Base-by-base conservation (phyloP, 495 filamentous ascomycete species). In the Penicillium lagena region DNA sequence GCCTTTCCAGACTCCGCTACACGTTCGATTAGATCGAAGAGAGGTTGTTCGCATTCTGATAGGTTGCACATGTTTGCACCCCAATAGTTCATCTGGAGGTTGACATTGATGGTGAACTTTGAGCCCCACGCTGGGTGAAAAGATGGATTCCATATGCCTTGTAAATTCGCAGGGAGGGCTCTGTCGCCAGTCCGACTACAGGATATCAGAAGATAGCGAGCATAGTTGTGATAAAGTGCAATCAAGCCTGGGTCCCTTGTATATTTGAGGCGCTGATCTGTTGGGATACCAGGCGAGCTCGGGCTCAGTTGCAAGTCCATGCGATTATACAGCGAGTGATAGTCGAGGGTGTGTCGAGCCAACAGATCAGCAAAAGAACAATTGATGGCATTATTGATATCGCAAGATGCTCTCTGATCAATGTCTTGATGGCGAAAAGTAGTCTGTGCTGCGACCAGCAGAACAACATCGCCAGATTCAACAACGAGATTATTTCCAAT, bases 11-110 rank as follows among this genome's bases (percentile, higher is more conserved):
- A 47, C 6, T 56, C 36, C 1, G 57, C 56, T 34, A 71, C 52
- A 9, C 57, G 51, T 14, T 72, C 56, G 9, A 77, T 48, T 1
- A 72, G 54, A 28, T 67, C 55, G 43, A 76, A 73, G 8, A 79
- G 45, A 12, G 63, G 55, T 33, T 49, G 9, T 38, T 62, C 61
- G 29, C 63, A 66, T 43, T 64, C 61, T 1, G 54, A 51, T 4
- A 66, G 36, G 44, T 78, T 76, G 13, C 65, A 75, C 9, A 64
- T 36, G 36, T 67, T 61, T 12, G 71, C 65, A 2, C 63, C 67
- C 76, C 77, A 80, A 55, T 81, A 80, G 59, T 81, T 82, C 77
- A 81, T 82, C 55, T 81, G 64, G 0, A 70, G 61, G 40, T 82
- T 81, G 57, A 79, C 72, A 47, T 81, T 81, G 40, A 75, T 73